These are phyloP conservation scores for Penicillium samsonianum DNA, from an alignment of 495 filamentous ascomycete genomes.

Conservation along the genomic window DNA sequence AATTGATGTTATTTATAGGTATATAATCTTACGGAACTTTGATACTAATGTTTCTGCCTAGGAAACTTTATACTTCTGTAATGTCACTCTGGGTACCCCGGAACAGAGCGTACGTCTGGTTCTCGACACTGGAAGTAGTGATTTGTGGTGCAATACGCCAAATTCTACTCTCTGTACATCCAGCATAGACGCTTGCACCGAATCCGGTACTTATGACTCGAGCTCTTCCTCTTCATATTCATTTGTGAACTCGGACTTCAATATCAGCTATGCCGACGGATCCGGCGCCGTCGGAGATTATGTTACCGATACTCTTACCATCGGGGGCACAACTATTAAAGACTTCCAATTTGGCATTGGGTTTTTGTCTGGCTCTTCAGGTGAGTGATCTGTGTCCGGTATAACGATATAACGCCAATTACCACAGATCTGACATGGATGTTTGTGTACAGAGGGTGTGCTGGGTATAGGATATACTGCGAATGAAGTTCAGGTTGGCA, in stretches of 20 bases:
- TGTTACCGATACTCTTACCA: slow-evolving; percentile 70
- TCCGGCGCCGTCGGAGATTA: slow-evolving; percentile 82
- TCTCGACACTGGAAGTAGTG: slow-evolving; percentile 84
- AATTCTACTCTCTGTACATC: slow-evolving; percentile 60
- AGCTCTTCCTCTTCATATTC: slow-evolving; percentile 79
- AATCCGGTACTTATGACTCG: slow-evolving; percentile 68
- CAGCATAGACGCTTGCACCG: slow-evolving; percentile 48
- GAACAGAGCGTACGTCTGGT: slow-evolving; percentile 63
- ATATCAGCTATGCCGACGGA: slow-evolving; percentile 90
- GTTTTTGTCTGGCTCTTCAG: slow-evolving; percentile 63
- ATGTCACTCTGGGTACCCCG: slow-evolving; percentile 72
- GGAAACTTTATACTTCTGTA: slow-evolving; percentile 66
- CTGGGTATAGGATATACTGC: slow-evolving; percentile 85
- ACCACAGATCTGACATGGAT: slow-evolving; percentile 1
- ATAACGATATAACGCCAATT: neutral
- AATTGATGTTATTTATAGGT: neutral
- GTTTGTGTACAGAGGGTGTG: slow-evolving; percentile 61
- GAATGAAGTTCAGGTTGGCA: slow-evolving; percentile 77
- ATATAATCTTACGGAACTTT: neutral
- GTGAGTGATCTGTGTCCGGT: slow-evolving; percentile 23
- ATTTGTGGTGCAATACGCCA: slow-evolving; percentile 82
- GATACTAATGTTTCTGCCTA: slow-evolving; percentile 17
- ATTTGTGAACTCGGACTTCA: slow-evolving; percentile 76
- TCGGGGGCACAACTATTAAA: slow-evolving; percentile 62
- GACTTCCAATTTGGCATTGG: slow-evolving; percentile 86